Evolutionary conservation across 176 grass and related monocot genomes (phyloP).

Genomic region (Alopecurus myosuroides): DNA sequence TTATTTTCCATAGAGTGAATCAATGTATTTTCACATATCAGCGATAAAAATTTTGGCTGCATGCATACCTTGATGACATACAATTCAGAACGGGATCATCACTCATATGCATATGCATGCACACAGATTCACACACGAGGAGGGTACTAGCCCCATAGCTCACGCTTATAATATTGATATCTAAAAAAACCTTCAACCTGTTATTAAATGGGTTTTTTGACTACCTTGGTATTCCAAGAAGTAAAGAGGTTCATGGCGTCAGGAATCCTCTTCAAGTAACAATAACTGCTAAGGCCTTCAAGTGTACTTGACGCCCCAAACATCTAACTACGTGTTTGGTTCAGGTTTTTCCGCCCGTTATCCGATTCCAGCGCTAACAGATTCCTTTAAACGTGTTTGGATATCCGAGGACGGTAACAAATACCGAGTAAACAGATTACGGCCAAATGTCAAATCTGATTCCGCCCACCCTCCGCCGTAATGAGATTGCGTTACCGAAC

Average conservation of each 20-base stretch:
- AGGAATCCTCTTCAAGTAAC: background rate
- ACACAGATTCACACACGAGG: background rate
- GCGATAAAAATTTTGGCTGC: background rate
- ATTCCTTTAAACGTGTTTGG: too few species aligned
- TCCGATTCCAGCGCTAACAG: too few species aligned
- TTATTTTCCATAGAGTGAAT: background rate
- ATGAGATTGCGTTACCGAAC: too few species aligned
- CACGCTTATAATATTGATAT: background rate
- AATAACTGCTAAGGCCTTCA: background rate
- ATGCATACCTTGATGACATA: background rate
- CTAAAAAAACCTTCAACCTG: conserved; percentile 3
- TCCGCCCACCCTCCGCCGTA: too few species aligned
- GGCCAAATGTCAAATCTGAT: too few species aligned
- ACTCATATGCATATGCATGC: background rate
- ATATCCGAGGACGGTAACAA: too few species aligned
- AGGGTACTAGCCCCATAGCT: background rate
- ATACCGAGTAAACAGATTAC: too few species aligned
- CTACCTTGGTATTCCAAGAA: background rate
- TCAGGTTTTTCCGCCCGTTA: too few species aligned
- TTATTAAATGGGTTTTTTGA: background rate
- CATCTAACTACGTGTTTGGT: too few species aligned
- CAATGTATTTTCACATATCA: background rate
- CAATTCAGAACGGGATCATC: background rate
- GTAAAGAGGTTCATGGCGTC: background rate
- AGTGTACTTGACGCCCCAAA: background rate